These are phyloP conservation scores for Vaccinium darrowii DNA, from an alignment of 148 eudicot genomes.

Conservation along the genomic window DNA sequence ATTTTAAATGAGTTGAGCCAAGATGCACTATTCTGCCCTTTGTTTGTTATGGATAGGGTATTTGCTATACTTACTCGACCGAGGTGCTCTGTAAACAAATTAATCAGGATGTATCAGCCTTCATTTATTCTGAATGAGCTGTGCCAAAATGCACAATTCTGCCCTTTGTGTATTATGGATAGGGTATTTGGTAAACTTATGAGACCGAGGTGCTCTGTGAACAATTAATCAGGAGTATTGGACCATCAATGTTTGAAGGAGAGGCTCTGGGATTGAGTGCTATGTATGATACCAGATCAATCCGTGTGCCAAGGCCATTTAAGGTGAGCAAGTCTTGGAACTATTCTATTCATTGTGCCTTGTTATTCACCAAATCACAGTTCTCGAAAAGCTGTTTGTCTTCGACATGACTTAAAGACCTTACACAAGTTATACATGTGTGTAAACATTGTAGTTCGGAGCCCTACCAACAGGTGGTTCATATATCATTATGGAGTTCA, in stretches of 20 bases:
- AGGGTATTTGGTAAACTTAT: slow-evolving; percentile 7
- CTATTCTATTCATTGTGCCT: neutral
- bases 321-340: slow-evolving; percentile 45
- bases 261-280: slow-evolving; percentile 88
- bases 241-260: slow-evolving; percentile 90
- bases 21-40: slow-evolving; percentile 5
- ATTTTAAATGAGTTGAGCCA: neutral
- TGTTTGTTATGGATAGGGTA: neutral
- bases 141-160: neutral
- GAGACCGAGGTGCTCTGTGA: slow-evolving; percentile 17
- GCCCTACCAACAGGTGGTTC: slow-evolving; percentile 84
- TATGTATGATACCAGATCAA: slow-evolving; percentile 80
- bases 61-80: slow-evolving; percentile 14
- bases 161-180: neutral
- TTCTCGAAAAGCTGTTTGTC: neutral
- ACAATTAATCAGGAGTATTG: slow-evolving; percentile 62
- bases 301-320: slow-evolving; percentile 86
- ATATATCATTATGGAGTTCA: slow-evolving; percentile 90
- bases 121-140: slow-evolving; percentile 1
- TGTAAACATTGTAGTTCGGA: slow-evolving; percentile 62
- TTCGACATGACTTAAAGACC: slow-evolving; percentile 10
- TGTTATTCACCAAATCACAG: neutral
- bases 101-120: slow-evolving; percentile 68
- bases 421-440: slow-evolving; percentile 15
- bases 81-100: slow-evolving; percentile 16